Evolutionary conservation across 2,329 filamentous ascomycete species (phyloP), one percentile per base, ranked within the genome.

Genomic region (Phaeosphaeriaceae sp.): DNA sequence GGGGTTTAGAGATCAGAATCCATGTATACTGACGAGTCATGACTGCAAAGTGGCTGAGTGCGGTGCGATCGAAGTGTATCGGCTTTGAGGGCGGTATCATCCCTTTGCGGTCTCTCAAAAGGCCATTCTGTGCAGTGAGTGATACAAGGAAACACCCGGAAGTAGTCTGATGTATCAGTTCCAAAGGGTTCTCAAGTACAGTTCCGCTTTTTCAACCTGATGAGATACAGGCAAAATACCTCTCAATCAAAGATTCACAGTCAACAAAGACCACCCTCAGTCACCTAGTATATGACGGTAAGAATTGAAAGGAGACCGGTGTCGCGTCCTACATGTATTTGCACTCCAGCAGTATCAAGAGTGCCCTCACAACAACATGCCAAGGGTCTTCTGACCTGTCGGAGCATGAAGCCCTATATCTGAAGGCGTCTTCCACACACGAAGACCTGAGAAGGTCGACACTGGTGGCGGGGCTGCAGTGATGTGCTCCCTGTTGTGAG

Each of bases 351-450:
- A 42, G 47, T 42, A 48, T 46, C 35, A 38, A 58, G 52, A 58
- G 54, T 59, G 45, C 57, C 54, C 56, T 52, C 58, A 52, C 57
- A 54, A 51, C 58, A 55, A 47, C 32, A 17, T 53, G 60, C 66
- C 66, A 66, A 28, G 65, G 64, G 53, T 60, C 60, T 50, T 44
- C 18, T 43, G 57, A 61, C 48, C 64, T 68, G 49, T 61, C 60
- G 48, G 52, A 61, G 58, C 49, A 35, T 42, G 6, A 50, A 42
- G 37, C 56, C 58, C 49, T 41, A 62, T 56, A 54, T 61, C 66
- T 60, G 60, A 48, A 64, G 64, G 63, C 57, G 39, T 68, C 64
- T 61, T 60, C 58, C 58, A 64, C 61, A 28, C 56, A 30, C 49
- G 48, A 48, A 42, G 40, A 44, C 57, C 62, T 64, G 46, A 65